Conservation (phyloP, 176 grass and related monocot genomes). For the Themeda triandra region DNA sequence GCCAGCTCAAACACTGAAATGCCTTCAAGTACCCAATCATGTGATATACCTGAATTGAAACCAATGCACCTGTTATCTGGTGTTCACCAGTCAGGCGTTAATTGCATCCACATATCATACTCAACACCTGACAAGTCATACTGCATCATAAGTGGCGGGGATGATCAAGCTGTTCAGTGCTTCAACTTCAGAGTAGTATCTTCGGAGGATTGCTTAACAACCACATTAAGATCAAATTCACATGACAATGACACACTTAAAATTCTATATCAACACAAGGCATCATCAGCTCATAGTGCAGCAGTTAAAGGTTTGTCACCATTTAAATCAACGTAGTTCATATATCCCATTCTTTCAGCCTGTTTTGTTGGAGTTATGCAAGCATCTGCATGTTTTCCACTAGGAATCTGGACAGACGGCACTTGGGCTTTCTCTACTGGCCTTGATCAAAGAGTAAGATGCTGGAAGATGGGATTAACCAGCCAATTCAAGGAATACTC, state of each 20-base stretch:
- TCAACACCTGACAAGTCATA: constrained; percentile 36
- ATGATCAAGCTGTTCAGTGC: constrained; percentile 78
- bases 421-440: constrained; percentile 79
- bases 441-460: constrained; percentile 88
- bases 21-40: constrained; percentile 26
- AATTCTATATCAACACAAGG: constrained; percentile 40
- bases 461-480: constrained; percentile 48
- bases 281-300: constrained; percentile 72
- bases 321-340: background rate
- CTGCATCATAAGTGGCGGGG: constrained; percentile 71
- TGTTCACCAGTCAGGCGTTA: constrained; percentile 90
- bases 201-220: background rate
- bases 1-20: background rate
- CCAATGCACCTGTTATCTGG: constrained; percentile 44
- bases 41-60: constrained; percentile 45
- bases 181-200: constrained; percentile 53
- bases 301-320: constrained; percentile 80
- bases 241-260: constrained; percentile 25
- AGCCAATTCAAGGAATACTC: constrained; percentile 47
- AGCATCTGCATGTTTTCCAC: background rate
- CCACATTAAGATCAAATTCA: background rate
- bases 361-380: background rate
- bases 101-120: constrained; percentile 62
- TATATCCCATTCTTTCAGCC: background rate
- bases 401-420: constrained; percentile 88